Evolutionary conservation across 805 yeast species (phyloP), one percentile per base, ranked within the genome.

Genomic region (Torulaspora quercuum): DNA sequence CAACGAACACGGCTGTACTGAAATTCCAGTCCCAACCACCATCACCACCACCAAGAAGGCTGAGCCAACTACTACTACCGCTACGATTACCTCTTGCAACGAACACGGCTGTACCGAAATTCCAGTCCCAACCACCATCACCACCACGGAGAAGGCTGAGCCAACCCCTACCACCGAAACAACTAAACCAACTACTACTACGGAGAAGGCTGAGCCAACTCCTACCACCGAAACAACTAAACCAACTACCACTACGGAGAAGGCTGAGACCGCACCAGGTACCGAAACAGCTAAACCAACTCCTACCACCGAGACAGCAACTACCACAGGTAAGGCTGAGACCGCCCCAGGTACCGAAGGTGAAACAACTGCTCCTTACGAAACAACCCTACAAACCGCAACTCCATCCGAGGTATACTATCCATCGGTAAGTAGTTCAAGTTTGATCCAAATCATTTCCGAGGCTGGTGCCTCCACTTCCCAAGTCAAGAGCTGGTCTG

Each of bases 51-150:
- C n/a, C n/a, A n/a, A n/a, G n/a, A n/a, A n/a, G n/a, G 15, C 28
- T 27, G 18, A 32, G 11, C 17, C 38, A 20, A 27, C 38, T 3
- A 30, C 31, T 10, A 28, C 23, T 15, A 19, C 22, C 6, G 30
- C 9, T 14, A 33, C 36, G 21, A 25, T 33, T 22, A 24, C 36
- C 16, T 33, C 36, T 25, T 32, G 35, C 14, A 21, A 23, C 28
- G 35, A n/a, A n/a, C n/a, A n/a, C n/a, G n/a, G n/a, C n/a, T n/a
- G n/a, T n/a, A n/a, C n/a, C 15, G 6, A 17, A 29, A n/a, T n/a
- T n/a, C n/a, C n/a, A n/a, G n/a, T n/a, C n/a, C n/a, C n/a, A n/a
- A n/a, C n/a, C n/a, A n/a, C n/a, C n/a, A n/a, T n/a, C n/a, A n/a
- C n/a, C n/a, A n/a, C n/a, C n/a, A n/a, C n/a, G n/a, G n/a, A n/a